These are phyloP conservation scores for Aureobasidium namibiae DNA, from an alignment of 2,329 filamentous ascomycete species.

Conservation along the genomic window DNA sequence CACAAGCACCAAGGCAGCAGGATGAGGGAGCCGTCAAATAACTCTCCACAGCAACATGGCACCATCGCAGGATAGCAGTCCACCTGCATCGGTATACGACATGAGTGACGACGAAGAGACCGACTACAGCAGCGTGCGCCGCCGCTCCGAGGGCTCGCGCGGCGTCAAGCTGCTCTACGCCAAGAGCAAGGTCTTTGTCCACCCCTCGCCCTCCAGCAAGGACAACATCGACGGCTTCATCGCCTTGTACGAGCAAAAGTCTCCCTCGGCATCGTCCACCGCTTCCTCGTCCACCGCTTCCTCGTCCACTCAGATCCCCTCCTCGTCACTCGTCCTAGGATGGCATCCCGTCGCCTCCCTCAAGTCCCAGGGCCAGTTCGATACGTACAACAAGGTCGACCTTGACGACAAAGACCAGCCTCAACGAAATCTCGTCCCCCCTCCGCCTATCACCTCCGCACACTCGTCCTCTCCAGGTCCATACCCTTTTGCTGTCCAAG, in stretches of 20 bases:
- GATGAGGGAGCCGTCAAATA: background rate
- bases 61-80: slow-evolving; percentile 26
- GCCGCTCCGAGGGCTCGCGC: slow-evolving; percentile 61
- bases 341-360: slow-evolving; percentile 89
- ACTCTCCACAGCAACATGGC: background rate
- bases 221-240: slow-evolving; percentile 95
- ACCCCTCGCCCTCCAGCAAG: slow-evolving; percentile 84
- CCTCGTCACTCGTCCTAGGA: slow-evolving; percentile 73
- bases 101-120: slow-evolving; percentile 94
- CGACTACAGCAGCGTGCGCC: slow-evolving; percentile 88
- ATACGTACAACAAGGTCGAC: slow-evolving; percentile 93
- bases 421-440: slow-evolving; percentile 81
- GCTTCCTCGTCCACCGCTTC: slow-evolving; percentile 35
- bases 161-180: slow-evolving; percentile 92
- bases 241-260: slow-evolving; percentile 83
- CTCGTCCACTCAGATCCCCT: slow-evolving; percentile 37
- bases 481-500: slow-evolving; percentile 85
- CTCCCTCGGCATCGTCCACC: slow-evolving; percentile 30
- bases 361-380: slow-evolving; percentile 61
- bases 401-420: slow-evolving; percentile 71
- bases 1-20: slow-evolving; percentile 8
- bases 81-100: slow-evolving; percentile 84
- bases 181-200: slow-evolving; percentile 97
- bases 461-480: slow-evolving; percentile 64
- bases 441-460: slow-evolving; percentile 75